These are phyloP conservation scores for Podospora didyma DNA, from an alignment of 495 filamentous ascomycete species.

Conservation along the genomic window DNA sequence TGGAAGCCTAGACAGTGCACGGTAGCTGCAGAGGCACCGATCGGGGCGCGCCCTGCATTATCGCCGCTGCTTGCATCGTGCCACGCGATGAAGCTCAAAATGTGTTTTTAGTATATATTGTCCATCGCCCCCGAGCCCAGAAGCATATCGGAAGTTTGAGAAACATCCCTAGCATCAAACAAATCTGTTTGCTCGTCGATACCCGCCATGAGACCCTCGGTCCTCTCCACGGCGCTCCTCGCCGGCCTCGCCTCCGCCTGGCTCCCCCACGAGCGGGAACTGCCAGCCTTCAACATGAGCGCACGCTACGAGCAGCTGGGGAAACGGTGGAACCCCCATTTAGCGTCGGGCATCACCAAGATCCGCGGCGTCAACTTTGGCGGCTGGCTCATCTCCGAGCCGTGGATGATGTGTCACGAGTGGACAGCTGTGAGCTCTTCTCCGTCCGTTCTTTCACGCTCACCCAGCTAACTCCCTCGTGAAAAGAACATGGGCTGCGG, in stretches of 20 bases:
- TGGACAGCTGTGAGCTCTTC: conserved; percentile 29
- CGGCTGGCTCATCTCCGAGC: conserved; percentile 47
- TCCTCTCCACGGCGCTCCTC: conserved; percentile 14
- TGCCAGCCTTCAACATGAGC: conserved; percentile 21
- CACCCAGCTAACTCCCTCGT: not conserved
- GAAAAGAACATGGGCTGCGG: conserved; percentile 47
- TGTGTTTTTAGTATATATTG: not conserved
- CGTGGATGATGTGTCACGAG: conserved; percentile 46
- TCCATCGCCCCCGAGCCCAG: not conserved
- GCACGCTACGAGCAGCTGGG: conserved; percentile 21
- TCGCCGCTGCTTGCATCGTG: not conserved
- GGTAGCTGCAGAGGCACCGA: not conserved
- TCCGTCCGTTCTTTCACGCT: not conserved
- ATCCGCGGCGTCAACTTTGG: conserved; percentile 27
- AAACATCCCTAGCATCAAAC: not conserved
- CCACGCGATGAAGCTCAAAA: not conserved
- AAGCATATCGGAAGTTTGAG: not conserved
- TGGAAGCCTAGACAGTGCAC: not conserved
- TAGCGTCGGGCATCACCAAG: conserved; percentile 20
- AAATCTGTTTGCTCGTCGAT: not conserved
- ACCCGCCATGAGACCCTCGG: conserved; percentile 13
- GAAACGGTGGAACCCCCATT: conserved; percentile 17
- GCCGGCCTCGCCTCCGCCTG: conserved; percentile 16
- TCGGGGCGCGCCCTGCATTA: not conserved
- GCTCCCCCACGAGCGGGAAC: conserved; percentile 22